Percentiles rank a stretch among this genome's conserved stretches.
These are phyloP conservation scores for Silene coronaria DNA, from an alignment of 179 eudicot genomes.

Conservation along the genomic window DNA sequence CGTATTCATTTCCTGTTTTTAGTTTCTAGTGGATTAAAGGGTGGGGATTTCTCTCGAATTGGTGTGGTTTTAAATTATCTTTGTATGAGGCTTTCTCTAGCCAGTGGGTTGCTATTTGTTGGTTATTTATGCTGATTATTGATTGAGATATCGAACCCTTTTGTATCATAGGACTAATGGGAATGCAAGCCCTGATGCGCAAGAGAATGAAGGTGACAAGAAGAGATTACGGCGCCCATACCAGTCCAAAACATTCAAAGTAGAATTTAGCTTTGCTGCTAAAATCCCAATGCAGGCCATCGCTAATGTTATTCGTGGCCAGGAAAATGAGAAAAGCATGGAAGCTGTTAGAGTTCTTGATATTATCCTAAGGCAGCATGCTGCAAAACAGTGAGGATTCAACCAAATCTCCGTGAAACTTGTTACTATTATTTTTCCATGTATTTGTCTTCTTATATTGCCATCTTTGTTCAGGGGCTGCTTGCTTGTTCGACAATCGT, in stretches of 20 bases:
- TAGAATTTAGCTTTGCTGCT: conserved; percentile 85
- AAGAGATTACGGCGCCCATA: conserved; percentile 70
- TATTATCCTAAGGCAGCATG: conserved; percentile 84
- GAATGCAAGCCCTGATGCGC: conserved; percentile 48
- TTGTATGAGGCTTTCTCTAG: neutral
- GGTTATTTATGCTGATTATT: neutral
- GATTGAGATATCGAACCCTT: neutral
- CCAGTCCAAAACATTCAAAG: conserved; percentile 69
- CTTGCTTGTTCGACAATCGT: conserved; percentile 84
- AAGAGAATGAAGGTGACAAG: conserved; percentile 49
- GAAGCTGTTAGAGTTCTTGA: conserved; percentile 85
- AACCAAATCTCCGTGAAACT: neutral
- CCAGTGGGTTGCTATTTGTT: neutral
- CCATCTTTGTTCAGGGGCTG: conserved; percentile 65
- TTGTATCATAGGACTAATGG: conserved; percentile 48
- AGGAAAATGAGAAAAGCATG: conserved; percentile 73
- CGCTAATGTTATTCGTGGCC: conserved; percentile 73
- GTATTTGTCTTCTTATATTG: neutral
- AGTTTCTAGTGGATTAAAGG: neutral
- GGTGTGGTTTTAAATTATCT: neutral
- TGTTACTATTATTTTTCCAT: neutral
- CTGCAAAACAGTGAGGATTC: conserved; percentile 69
- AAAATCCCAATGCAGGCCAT: conserved; percentile 96
- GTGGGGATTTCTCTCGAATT: neutral
- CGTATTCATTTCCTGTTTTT: no score